These are phyloP conservation scores for Ceratobasidium sp. DNA, from an alignment of 1,284 basidiomycete genomes.

Conservation along the genomic window DNA sequence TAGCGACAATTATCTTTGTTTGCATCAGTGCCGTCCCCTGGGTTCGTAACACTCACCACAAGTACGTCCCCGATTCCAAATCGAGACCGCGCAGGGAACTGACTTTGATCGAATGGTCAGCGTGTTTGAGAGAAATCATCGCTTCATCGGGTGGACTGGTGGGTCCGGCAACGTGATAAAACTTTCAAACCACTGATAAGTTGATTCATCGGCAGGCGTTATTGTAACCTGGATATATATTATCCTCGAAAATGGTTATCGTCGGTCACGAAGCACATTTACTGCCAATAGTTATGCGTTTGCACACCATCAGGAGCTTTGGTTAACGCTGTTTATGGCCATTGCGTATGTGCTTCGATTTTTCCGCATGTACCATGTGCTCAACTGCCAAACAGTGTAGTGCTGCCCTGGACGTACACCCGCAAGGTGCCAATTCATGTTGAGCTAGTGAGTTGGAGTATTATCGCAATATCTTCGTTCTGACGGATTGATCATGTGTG, in stretches of 20 bases:
- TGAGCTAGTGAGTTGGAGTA: constrained; percentile 70
- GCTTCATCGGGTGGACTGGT: constrained; percentile 73
- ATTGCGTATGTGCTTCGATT: constrained; percentile 66
- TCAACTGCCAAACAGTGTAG: constrained; percentile 62
- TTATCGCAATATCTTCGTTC: not conserved
- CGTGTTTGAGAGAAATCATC: constrained; percentile 79
- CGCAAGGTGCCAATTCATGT: constrained; percentile 78
- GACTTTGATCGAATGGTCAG: constrained; percentile 57
- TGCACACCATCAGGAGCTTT: constrained; percentile 77
- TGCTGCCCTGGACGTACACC: constrained; percentile 80
- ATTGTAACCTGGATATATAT: constrained; percentile 75
- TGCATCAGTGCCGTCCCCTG: constrained; percentile 73
- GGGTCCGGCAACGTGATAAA: not conserved
- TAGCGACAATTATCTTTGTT: constrained; percentile 68
- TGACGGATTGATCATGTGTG: no score
- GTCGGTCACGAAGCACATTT: constrained; percentile 68
- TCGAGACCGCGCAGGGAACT: not conserved
- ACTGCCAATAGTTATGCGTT: constrained; percentile 67
- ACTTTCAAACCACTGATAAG: not conserved
- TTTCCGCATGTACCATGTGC: constrained; percentile 1
- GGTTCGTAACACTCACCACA: constrained; percentile 81
- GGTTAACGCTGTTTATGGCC: constrained; percentile 79
- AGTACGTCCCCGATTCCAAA: constrained; percentile 63
- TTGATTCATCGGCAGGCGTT: constrained; percentile 57
- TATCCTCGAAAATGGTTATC: constrained; percentile 72